phyloP scores from a whole-genome alignment of 768 basidiomycete species.

The Russula abietina region DNA sequence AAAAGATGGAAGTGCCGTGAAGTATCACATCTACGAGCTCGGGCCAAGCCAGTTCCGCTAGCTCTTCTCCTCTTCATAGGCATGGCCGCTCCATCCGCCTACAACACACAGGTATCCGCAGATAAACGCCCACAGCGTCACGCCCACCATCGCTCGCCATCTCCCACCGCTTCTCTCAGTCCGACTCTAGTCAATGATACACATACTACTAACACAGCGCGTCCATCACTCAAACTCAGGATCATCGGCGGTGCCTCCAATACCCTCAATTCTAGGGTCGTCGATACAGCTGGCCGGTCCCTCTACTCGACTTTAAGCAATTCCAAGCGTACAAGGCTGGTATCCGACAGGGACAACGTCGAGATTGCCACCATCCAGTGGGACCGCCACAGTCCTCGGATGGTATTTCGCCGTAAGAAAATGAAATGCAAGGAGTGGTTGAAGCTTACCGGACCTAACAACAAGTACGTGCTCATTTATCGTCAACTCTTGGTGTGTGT shows the following conservation, averaged over 20 bases:
- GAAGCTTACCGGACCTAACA: not conserved
- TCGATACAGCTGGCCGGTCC: not conserved
- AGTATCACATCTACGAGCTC: too few relatives aligned
- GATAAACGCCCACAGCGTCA: not conserved
- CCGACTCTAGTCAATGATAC: slow-evolving; percentile 1
- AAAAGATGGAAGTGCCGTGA: too few relatives aligned
- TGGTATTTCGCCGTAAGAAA: slow-evolving; percentile 7
- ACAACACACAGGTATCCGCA: slow-evolving; percentile 3
- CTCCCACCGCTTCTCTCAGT: not conserved
- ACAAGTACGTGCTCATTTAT: not conserved
- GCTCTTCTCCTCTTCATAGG: not conserved
- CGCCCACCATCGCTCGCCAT: not conserved
- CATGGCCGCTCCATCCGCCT: slow-evolving; percentile 3
- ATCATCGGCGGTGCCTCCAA: not conserved
- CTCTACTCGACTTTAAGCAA: slow-evolving; percentile 1
- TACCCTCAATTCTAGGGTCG: not conserved
- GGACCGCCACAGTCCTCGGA: slow-evolving; percentile 10
- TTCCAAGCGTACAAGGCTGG: not conserved
- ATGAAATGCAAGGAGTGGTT: slow-evolving; percentile 12
- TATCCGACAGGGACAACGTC: not conserved
- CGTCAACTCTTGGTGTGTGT: too few relatives aligned
- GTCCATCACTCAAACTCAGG: not conserved
- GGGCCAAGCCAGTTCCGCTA: too few relatives aligned
- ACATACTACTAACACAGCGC: not conserved
- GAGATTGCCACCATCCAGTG: slow-evolving; percentile 12